Evolutionary conservation across 1,284 basidiomycete genomes (phyloP).

Genomic region (Gastroboletus turbinatus): DNA sequence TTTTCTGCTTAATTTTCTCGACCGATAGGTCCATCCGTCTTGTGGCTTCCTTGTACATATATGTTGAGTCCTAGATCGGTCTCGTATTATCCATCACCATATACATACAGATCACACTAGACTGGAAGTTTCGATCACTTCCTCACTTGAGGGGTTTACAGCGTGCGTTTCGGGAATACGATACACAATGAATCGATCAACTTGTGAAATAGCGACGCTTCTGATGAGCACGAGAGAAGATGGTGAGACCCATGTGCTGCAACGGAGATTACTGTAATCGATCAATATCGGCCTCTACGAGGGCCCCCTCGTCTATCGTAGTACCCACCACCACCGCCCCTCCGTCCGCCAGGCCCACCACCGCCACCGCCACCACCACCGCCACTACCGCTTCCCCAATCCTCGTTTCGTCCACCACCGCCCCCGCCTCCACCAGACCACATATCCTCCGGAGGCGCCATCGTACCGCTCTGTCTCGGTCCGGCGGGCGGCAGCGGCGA

Average conservation of each 20-base stretch:
- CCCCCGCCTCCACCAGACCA: conserved; percentile 26
- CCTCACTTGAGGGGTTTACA: background rate
- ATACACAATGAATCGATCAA: conserved; percentile 7
- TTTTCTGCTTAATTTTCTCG: background rate
- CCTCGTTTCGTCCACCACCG: conserved; percentile 24
- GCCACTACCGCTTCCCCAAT: conserved; percentile 30
- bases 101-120: conserved; percentile 8
- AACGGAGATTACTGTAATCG: background rate
- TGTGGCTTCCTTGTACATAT: conserved; percentile 1
- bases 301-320: conserved; percentile 29
- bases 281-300: conserved; percentile 29
- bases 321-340: conserved; percentile 30
- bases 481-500: conserved; percentile 5
- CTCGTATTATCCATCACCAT: conserved; percentile 3
- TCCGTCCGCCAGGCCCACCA: conserved; percentile 16
- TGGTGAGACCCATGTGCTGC: background rate
- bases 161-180: background rate
- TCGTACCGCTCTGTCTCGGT: conserved; percentile 37
- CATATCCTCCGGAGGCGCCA: conserved; percentile 45
- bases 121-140: background rate
- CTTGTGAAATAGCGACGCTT: background rate
- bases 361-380: conserved; percentile 26
- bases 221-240: background rate
- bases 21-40: background rate
- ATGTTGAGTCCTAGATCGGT: conserved; percentile 3